Evolutionary conservation across 768 basidiomycete species (phyloP).

Genomic region (Strobilomyces confusus): DNA sequence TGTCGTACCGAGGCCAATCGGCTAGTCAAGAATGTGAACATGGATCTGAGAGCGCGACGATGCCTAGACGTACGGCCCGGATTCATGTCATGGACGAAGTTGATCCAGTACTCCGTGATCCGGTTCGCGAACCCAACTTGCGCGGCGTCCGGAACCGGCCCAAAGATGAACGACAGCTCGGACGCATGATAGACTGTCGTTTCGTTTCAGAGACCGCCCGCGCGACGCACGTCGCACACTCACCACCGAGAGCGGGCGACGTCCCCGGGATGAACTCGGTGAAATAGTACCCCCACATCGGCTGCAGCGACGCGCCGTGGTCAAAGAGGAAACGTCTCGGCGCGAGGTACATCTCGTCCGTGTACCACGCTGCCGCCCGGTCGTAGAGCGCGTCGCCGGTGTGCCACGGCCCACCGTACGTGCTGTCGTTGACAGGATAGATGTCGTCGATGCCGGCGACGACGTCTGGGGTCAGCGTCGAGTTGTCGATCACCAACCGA

Average conservation of each 20-base stretch:
- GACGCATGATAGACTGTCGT: conserved; percentile 15
- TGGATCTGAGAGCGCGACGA: background rate
- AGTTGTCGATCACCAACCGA: conserved; percentile 49
- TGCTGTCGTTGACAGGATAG: conserved; percentile 47
- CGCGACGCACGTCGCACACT: conserved; percentile 7
- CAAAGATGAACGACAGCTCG: conserved; percentile 24
- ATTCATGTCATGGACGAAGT: conserved; percentile 51
- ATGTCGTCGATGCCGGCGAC: conserved; percentile 35
- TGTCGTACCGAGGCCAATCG: conserved; percentile 44
- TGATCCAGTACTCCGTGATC: conserved; percentile 52
- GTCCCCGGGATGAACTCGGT: conserved; percentile 56
- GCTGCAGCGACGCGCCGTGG: conserved; percentile 43
- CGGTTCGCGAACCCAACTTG: conserved; percentile 45
- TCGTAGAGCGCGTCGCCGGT: conserved; percentile 61
- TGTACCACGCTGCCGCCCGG: conserved; percentile 53
- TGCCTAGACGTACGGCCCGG: conserved; percentile 46
- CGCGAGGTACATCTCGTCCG: conserved; percentile 52
- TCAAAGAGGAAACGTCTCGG: conserved; percentile 49
- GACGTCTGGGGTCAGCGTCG: conserved; percentile 26
- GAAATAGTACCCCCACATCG: conserved; percentile 53
- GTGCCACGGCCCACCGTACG: conserved; percentile 48
- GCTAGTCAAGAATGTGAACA: background rate
- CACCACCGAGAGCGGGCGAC: conserved; percentile 45
- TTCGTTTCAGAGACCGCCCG: too few species aligned
- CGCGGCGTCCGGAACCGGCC: conserved; percentile 40